Base-by-base conservation (phyloP, 1,284 basidiomycete genomes). In the Rhodotorula sp. region DNA sequence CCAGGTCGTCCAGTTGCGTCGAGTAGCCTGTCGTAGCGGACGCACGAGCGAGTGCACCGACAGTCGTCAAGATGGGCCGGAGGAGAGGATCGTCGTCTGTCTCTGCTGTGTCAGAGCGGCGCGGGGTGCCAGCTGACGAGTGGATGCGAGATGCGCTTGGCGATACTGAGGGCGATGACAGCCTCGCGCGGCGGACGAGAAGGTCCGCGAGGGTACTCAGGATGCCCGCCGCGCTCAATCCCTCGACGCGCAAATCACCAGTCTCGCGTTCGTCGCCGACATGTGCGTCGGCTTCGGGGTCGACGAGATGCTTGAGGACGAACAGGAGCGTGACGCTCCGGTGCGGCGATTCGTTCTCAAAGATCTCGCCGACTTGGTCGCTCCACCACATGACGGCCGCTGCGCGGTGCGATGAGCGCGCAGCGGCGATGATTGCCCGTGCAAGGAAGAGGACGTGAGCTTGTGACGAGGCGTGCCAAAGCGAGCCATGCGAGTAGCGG, bases 341-440 rank as follows among this genome's bases (percentile, higher is more conserved):
- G 27, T 83, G 76, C 7, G 84, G 84, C 7, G 85, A 78, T 1
- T 83, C 77, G 2, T 83, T 79, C 70, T 92, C 91, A 74, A 87
- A 87, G 55, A 86, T 84, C 73, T 88, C 86, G 47, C 89, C 83
- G 10, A 97, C 85, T 36, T 86, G 85, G 78, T 97, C 93, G 48
- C 96, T 88, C 15, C 97, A 83, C 75, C 88, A 86, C 3, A 90
- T 90, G 4, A 97, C 86, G 27, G 90, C 58, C 88, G 78, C 91
- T 94, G 60, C 56, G 46, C 94, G 90, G 80, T 95, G 95, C 79
- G 95, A 92, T 70, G 94, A 90, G 76, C 90, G 90, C 13, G 91
- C 86, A 89, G 92, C 95, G 74, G 91, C 88, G 36, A 89, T 87
- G 10, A 88, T 83, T 87, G 85, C 27, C 88, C 87, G 57, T 2